Evolutionary conservation across 176 grass and related monocot genomes (phyloP), one percentile per base, ranked within the genome.

Genomic region (Elaeis guineensis): DNA sequence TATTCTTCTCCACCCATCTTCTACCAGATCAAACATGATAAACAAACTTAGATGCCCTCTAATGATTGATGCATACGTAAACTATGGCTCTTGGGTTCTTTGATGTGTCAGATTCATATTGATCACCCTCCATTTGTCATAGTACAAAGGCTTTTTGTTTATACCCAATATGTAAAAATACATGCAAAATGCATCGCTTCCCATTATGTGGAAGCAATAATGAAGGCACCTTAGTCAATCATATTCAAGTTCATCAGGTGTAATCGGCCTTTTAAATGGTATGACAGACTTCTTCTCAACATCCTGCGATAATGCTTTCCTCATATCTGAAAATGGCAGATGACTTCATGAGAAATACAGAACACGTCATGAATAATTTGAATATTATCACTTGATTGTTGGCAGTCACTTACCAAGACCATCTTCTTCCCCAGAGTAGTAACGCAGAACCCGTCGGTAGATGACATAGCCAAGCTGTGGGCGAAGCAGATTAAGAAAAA

Each of bases 391-490:
- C 22, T 50, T 15, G 18, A 62, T 19, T 65, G 21, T 6, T 51
- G 3, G 22, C 16, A 72, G 35, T 17, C 21, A 72, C 70, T 85
- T 79, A 98, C 93, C 87, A 68, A 98, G 75, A 55, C 93, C 83
- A 80, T 98, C 93, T 90, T 97, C 93, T 91, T 98, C 93, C 11
- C 93, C 93, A 50, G 93, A 98, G 73, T 98, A 98, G 75, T 98
- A 98, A n/a, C 87, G 87, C 29, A 98, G 63, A 16, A 98, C 93
- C 73, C 93, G 85, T 62, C 93, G 75, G 70, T 98, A 92, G 70
- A 92, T 85, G 51, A 98, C 84, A 69, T 98, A 98, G 26, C 87
- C 93, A 75, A 98, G 82, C 93, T 98, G 78, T 25, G 12, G 14
- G 23, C 50, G 16, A 50, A 49, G 6, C 35, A n/a, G 35, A 71